phyloP scores from a whole-genome alignment of 768 basidiomycete genomes.

The Agrocybe pediades region DNA sequence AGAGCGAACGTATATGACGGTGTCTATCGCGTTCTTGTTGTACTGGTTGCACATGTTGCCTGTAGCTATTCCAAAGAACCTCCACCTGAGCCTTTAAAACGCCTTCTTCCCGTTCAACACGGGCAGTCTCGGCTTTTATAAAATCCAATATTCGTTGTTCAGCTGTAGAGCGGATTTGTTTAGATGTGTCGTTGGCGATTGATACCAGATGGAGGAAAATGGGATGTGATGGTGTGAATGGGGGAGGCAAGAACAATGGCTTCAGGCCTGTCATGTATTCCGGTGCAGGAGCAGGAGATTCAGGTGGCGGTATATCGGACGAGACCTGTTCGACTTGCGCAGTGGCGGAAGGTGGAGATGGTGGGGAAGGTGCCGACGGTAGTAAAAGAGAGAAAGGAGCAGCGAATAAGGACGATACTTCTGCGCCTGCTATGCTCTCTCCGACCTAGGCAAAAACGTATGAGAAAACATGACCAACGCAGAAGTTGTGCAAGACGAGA shows the following conservation, averaged over 20 bases:
- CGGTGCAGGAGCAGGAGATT: conserved; percentile 24
- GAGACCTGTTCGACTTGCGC: conserved; percentile 24
- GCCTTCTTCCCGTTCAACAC: conserved; percentile 57
- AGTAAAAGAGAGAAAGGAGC: conserved; percentile 48
- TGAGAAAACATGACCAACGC: too few species aligned
- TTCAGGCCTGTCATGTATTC: conserved; percentile 53
- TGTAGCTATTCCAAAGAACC: conserved; percentile 61
- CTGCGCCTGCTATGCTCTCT: conserved; percentile 33
- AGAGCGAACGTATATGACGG: conserved; percentile 17
- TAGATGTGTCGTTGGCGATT: conserved; percentile 56
- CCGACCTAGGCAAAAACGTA: too few species aligned
- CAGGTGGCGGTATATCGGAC: conserved; percentile 21
- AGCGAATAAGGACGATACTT: conserved; percentile 46
- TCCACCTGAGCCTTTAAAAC: conserved; percentile 61
- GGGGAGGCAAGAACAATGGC: conserved; percentile 72
- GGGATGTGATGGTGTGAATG: conserved; percentile 75
- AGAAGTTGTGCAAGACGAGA: too few species aligned
- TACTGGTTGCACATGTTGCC: conserved; percentile 44
- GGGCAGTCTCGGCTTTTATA: conserved; percentile 52
- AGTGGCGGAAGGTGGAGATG: conserved; percentile 22
- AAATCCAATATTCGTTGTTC: conserved; percentile 59
- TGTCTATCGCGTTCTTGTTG: conserved; percentile 35
- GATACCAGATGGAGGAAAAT: conserved; percentile 67
- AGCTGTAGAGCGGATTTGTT: conserved; percentile 52
- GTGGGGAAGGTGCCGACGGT: conserved; percentile 33